Base-by-base conservation (phyloP, 2,329 filamentous ascomycete species). In the Trichothecium roseum region DNA sequence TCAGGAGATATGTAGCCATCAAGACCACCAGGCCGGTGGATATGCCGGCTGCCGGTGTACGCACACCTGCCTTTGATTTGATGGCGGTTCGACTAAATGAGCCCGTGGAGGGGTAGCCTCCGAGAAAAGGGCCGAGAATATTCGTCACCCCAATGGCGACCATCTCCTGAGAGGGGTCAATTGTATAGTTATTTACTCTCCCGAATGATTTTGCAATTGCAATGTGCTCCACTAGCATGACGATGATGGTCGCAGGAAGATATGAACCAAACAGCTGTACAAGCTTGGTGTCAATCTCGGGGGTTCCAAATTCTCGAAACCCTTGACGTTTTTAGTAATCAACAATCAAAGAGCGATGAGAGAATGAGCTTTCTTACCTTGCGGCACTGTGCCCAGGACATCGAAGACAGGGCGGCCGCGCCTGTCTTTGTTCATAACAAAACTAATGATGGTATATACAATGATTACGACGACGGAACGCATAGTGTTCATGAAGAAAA, bases 141-240 rank as follows among this genome's bases (percentile, higher is more conserved):
- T 96, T 96, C 26, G 81, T 82, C 18, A 95, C 75, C 42, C 89
- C 89, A 45, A 96, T 94, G 16, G 86, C 89, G 32, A 98, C 84
- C 61, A 98, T 74, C 56, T 98, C 89, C 56, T 98, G 89, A 0
- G 89, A 95, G 0, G 91, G 88, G 47, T 95, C 80, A 54, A 98
- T 95, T 13, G 77, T 81, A 60, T 98, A 98, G 63, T 94, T 94
- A 66, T 95, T 96, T 48, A 95, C 75, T 40, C 89, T 76, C 8
- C 91, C 91, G 47, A 98, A 96, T 0, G 89, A 95, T 57, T 96
- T 98, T 14, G 88, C 86, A 43, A 96, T 95, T 32, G 89, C 87
- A 48, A 96, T 94, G 55, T 96, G 89, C 59, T 96, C 91, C 41
- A 96, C 93, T 26, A 96, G 69, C 38, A 96, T 69, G n/a, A 98